Base-by-base conservation (phyloP, 2,329 filamentous ascomycete genomes). In the Uncinocarpus reesii region DNA sequence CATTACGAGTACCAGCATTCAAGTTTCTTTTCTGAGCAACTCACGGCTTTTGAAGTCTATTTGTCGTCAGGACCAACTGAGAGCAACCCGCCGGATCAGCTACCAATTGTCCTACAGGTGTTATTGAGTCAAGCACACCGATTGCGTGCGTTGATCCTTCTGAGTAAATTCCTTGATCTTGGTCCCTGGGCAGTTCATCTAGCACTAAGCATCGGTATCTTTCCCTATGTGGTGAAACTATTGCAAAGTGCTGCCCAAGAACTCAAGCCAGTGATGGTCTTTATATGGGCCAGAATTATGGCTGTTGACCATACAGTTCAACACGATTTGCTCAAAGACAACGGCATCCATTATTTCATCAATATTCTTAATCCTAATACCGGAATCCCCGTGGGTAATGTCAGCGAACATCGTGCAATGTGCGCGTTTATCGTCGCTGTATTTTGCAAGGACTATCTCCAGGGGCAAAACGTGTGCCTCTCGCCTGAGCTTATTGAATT, bases 111-210 rank as follows among this genome's bases (percentile, higher is more conserved):
- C 3, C 76, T 98, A 2, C 92, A 98, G 65, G 92, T 98, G 7
- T 76, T 98, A 10, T 76, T 98, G 4, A 96, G 90, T 63, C 92
- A 98, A 65, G 89, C 95, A 51, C 92, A 98, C 64, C 76, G 92
- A 56, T 79, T 98, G 21, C 78, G 92, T 42, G 92, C 92, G 13
- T 74, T 98, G 53, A 93, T 98, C 45, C 71, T 98, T 5, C 75
- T 98, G 0, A 92, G 89, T 50, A 86, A 88, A 56, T 98, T 98
- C 65, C 73, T 98, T 16, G 92, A 98, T 60, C 77, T 96, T 32
- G 92, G 92, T 0, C 92, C 92, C 0, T 98, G 92, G 92, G 93
- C 92, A 24, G 92, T 98, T n/a, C 92, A 96, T 64, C 79, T 98
- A 34, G 92, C 92, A 13, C 75, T 98, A 13, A 95, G 89, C 65